Conservation (phyloP, 495 filamentous ascomycete genomes). For the Hyaloscypha variabilis region DNA sequence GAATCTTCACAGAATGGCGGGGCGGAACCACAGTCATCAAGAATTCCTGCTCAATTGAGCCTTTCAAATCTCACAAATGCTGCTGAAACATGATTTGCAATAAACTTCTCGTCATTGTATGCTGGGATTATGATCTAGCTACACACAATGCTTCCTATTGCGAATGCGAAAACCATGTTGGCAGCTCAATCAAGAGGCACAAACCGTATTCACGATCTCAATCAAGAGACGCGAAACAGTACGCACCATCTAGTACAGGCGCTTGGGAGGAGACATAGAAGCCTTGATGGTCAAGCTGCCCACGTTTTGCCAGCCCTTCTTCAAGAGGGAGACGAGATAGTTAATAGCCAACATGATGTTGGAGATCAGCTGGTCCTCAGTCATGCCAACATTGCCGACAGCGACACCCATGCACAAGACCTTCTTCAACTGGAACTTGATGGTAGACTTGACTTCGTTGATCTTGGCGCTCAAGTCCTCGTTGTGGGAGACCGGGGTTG, state of each 20-base stretch:
- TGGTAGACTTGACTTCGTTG: conserved; percentile 98
- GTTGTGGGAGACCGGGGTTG: conserved; percentile 91
- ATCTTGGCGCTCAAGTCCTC: conserved; percentile 93
- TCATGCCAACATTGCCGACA: conserved; percentile 97
- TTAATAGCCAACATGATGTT: conserved; percentile 99
- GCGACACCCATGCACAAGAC: conserved; percentile 99
- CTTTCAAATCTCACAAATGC: background rate
- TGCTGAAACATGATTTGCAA: background rate
- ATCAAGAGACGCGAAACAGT: conserved; percentile 29
- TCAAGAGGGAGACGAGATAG: conserved; percentile 96
- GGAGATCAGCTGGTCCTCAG: conserved; percentile 88
- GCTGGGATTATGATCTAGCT: background rate
- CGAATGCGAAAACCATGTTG: background rate
- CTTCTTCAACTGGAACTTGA: conserved; percentile 99
- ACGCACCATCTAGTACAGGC: conserved; percentile 74
- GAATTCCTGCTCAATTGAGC: background rate
- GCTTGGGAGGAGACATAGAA: conserved; percentile 96
- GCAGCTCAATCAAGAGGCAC: conserved; percentile 34
- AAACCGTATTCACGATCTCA: conserved; percentile 27
- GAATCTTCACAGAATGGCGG: no score
- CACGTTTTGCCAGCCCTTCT: conserved; percentile 99
- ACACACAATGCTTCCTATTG: conserved; percentile 13
- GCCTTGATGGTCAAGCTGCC: conserved; percentile 99
- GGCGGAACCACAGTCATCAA: no score
- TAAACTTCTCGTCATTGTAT: background rate